phyloP scores from a whole-genome alignment of 768 basidiomycete species.

The Omphalotus guepiniiformis region DNA sequence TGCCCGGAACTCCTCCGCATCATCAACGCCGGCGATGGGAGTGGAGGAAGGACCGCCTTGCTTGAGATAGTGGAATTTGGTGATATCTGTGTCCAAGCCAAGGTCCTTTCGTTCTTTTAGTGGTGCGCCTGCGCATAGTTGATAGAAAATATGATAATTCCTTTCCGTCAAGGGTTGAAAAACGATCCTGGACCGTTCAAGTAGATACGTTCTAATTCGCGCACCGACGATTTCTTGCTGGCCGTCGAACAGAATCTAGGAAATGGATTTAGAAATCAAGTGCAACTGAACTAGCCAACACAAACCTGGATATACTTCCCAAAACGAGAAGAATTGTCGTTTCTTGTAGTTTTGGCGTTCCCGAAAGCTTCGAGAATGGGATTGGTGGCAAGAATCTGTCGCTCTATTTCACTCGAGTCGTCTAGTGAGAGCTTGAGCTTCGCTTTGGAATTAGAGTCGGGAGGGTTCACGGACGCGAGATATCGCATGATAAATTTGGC shows the following conservation, averaged over 20 bases:
- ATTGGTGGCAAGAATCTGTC: constrained; percentile 98
- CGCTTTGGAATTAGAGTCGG: constrained; percentile 52
- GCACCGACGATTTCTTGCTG: constrained; percentile 97
- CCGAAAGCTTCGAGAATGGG: constrained; percentile 99
- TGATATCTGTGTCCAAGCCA: constrained; percentile 80
- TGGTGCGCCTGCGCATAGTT: constrained; percentile 95
- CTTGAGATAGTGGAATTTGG: constrained; percentile 87
- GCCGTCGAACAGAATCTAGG: constrained; percentile 92
- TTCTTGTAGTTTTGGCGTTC: constrained; percentile 98
- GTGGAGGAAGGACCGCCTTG: constrained; percentile 89
- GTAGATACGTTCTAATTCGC: constrained; percentile 95
- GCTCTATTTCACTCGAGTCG: constrained; percentile 91
- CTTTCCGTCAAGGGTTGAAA: constrained; percentile 96
- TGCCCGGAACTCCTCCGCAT: constrained; percentile 88
- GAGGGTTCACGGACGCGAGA: constrained; percentile 94
- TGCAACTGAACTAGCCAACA: constrained; percentile 2
- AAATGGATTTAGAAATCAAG: constrained; percentile 8
- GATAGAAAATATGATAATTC: constrained; percentile 99
- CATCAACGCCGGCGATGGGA: constrained; percentile 90
- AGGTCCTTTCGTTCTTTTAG: constrained; percentile 94
- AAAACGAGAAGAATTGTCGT: constrained; percentile 98
- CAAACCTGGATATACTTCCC: constrained; percentile 99
- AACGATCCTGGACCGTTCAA: constrained; percentile 96
- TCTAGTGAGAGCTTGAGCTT: constrained; percentile 74
- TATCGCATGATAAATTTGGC: constrained; percentile 99